These are phyloP conservation scores for Chenopodium berlandieri DNA, from an alignment of 148 eudicot genomes.

Conservation along the genomic window DNA sequence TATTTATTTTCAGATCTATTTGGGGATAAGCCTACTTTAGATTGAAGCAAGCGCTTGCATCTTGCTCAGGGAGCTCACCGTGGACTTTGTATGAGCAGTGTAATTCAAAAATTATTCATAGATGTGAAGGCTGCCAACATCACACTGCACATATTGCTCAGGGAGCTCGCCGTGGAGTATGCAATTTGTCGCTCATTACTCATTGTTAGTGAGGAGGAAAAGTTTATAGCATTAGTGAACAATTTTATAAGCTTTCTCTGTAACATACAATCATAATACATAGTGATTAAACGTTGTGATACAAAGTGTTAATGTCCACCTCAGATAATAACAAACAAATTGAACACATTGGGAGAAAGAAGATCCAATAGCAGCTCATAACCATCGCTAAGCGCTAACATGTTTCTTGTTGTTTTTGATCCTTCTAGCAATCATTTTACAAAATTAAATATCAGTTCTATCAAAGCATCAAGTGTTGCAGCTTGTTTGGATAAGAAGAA, in stretches of 20 bases:
- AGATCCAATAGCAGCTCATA: neutral
- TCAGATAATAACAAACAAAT: neutral
- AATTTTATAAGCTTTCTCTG: too few species aligned
- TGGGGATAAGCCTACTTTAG: constrained; percentile 58
- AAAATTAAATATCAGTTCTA: neutral
- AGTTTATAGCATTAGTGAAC: too few species aligned
- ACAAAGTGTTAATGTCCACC: neutral
- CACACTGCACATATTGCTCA: neutral
- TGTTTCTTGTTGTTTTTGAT: neutral
- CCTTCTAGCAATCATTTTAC: neutral
- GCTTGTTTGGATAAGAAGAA: too few species aligned
- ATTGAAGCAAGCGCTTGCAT: constrained; percentile 84
- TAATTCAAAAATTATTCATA: constrained; percentile 86
- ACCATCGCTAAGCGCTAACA: neutral
- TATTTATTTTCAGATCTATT: constrained; percentile 47
- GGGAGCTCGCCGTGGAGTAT: too few species aligned
- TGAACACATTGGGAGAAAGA: neutral
- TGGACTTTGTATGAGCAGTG: constrained; percentile 94
- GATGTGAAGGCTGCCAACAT: constrained; percentile 96
- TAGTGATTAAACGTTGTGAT: too few species aligned
- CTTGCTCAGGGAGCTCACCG: constrained; percentile 83
- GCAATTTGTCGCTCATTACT: too few species aligned
- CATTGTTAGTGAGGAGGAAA: too few species aligned
- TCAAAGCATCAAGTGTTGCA: too few species aligned
- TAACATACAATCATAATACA: too few species aligned